Percentiles rank a stretch among this genome's conserved stretches.
Conservation (phyloP, 1,139 yeast genomes). For the Saccharomycopsis hybrid region DNA sequence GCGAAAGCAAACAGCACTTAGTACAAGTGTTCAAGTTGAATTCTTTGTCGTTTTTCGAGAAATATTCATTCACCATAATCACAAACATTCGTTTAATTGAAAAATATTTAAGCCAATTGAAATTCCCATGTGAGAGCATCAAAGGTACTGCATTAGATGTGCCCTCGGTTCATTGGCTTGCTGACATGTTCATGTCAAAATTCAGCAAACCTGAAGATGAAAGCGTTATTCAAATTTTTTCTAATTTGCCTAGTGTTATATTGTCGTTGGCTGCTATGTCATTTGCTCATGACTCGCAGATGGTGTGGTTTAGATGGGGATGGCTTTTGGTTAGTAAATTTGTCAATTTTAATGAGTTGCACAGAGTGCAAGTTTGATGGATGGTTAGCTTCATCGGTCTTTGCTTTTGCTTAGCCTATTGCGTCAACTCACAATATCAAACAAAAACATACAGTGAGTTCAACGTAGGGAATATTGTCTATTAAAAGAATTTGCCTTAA, state of each 20-base stretch:
- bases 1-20: slow-evolving; percentile 13
- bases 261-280: slow-evolving; percentile 71
- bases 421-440: no score
- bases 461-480: no score
- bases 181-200: no score
- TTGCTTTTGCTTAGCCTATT: no score
- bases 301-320: slow-evolving; percentile 93
- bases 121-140: no score
- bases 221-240: slow-evolving; percentile 31
- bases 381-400: no score
- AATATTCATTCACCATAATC: slow-evolving; percentile 45
- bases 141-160: background rate
- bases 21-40: slow-evolving; percentile 34
- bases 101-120: no score
- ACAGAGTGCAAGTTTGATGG: no score
- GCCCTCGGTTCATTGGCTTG: no score
- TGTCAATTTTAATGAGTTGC: slow-evolving; percentile 64
- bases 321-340: slow-evolving; percentile 73
- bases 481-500: no score
- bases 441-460: no score
- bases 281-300: slow-evolving; percentile 78
- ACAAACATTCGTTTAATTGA: slow-evolving; percentile 43
- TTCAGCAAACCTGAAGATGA: slow-evolving; percentile 29
- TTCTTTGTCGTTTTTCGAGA: slow-evolving; percentile 41
- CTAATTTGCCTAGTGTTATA: slow-evolving; percentile 53